Evolutionary conservation across 2,329 filamentous ascomycete genomes (phyloP).

Genomic region (Fusarium odoratissimum): DNA sequence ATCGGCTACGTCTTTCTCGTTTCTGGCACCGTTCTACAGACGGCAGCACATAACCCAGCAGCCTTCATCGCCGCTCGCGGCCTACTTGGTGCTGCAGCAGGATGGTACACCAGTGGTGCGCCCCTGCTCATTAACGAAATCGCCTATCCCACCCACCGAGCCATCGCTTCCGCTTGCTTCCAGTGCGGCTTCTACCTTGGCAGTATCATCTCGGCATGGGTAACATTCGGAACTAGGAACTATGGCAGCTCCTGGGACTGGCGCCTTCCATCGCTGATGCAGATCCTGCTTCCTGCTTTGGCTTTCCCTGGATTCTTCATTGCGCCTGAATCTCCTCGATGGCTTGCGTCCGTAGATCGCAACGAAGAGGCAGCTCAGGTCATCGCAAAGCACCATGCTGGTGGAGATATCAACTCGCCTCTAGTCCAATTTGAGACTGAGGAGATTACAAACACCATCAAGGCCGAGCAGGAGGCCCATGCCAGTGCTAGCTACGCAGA

Average conservation of each 20-base stretch:
- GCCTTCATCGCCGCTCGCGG: background rate
- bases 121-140: slow-evolving; percentile 1
- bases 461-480: background rate
- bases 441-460: background rate
- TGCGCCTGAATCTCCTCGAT: background rate
- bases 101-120: background rate
- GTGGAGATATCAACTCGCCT: background rate
- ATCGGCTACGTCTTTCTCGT: background rate
- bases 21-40: background rate
- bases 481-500: background rate
- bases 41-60: background rate
- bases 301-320: background rate
- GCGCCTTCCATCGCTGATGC: background rate
- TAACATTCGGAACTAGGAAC: background rate
- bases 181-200: background rate
- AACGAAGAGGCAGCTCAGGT: background rate
- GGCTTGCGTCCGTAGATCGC: background rate
- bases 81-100: background rate
- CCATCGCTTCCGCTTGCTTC: background rate
- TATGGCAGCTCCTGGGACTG: background rate
- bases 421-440: background rate
- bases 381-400: background rate
- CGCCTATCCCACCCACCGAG: background rate
- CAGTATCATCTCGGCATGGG: background rate
- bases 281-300: background rate